Evolutionary conservation across 805 yeast genomes (phyloP), one percentile per base, ranked within the genome.

Genomic region (Sporopachydermia quercuum): DNA sequence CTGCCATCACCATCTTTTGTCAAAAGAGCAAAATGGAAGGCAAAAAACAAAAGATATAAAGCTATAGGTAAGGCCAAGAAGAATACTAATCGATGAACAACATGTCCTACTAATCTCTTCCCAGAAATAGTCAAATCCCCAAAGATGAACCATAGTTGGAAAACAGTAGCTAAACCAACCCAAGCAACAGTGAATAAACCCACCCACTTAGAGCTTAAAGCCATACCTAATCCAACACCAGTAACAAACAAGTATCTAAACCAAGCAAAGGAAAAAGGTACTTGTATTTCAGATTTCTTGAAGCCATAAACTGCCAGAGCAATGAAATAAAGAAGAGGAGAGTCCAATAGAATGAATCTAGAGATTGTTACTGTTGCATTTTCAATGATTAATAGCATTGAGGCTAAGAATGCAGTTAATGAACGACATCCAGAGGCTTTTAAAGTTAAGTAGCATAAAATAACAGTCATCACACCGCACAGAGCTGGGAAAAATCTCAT

Each of bases 131-230:
- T 53, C 51, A 82, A 63, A 61, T 82, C 91, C 53, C 91, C 91
- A 49, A 79, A 54, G 43, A 74, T 55, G 47, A 79, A 69, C 87
- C 87, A 79, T 46, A 82, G 50, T 50, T 76, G 79, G 55, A 69
- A 62, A 14, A 70, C 54, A 51, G 80, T 78, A 42, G 70, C 55
- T 2, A 67, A 39, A 39, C 91, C 93, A 43, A 76, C 69, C 89
- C 89, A 82, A 3, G 79, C 79, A 42, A 82, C 54, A 15, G 93
- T 82, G 61, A 81, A 81, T 34, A 81, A 60, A 45, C 93, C 93
- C 37, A 81, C 91, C 91, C 91, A 81, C 58, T 82, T 82, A 19
- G 87, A 74, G 16, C 81, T 71, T 15, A 76, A 60, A 3, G 91
- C 80, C 42, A 80, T 62, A 40, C 91, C 93, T 42, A 81, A 60